Percentiles rank a stretch among this genome's conserved stretches.
Conservation (phyloP, 2,329 filamentous ascomycete genomes). For the Scolecobasidium constrictum region DNA sequence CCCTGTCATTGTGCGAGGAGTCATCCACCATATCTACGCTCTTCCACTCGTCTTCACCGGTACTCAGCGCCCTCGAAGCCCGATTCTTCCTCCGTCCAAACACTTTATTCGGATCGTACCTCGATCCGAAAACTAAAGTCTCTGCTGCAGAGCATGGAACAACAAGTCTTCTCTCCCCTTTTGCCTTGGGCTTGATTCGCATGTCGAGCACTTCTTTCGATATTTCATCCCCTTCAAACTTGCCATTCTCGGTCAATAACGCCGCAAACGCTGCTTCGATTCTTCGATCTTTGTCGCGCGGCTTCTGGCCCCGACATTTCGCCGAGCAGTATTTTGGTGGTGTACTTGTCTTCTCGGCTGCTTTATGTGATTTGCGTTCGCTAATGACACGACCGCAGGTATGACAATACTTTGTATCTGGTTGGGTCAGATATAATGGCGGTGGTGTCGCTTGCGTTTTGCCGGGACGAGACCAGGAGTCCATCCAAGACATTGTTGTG, state of each 20-base stretch:
- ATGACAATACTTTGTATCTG: slow-evolving; percentile 43
- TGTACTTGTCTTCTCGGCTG: slow-evolving; percentile 19
- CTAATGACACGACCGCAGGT: slow-evolving; percentile 46
- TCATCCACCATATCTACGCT: slow-evolving; percentile 34
- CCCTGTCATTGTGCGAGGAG: slow-evolving; percentile 1
- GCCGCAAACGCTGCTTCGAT: slow-evolving; percentile 41
- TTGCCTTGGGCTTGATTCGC: slow-evolving; percentile 23
- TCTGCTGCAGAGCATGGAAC: slow-evolving; percentile 42
- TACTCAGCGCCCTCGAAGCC: slow-evolving; percentile 27
- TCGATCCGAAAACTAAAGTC: slow-evolving; percentile 36
- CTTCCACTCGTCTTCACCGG: slow-evolving; percentile 29
- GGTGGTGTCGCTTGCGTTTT: slow-evolving; percentile 35
- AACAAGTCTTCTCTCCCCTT: slow-evolving; percentile 41
- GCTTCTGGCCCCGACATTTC: slow-evolving; percentile 42
- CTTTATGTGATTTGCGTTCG: slow-evolving; percentile 19
- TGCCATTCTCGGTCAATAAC: slow-evolving; percentile 24
- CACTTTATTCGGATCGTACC: slow-evolving; percentile 33
- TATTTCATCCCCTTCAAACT: slow-evolving; percentile 22
- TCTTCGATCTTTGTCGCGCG: slow-evolving; percentile 36
- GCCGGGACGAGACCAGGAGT: slow-evolving; percentile 33
- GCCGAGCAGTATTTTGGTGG: slow-evolving; percentile 47
- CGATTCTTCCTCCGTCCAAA: slow-evolving; percentile 37
- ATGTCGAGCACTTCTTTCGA: slow-evolving; percentile 13
- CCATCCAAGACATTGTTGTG: slow-evolving; percentile 37
- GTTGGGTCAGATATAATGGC: slow-evolving; percentile 43